A percentile compares a stretch with the other conserved stretches of the same genome.
phyloP scores from a whole-genome alignment of 208 protist species.

The Crithidia expoeki region DNA sequence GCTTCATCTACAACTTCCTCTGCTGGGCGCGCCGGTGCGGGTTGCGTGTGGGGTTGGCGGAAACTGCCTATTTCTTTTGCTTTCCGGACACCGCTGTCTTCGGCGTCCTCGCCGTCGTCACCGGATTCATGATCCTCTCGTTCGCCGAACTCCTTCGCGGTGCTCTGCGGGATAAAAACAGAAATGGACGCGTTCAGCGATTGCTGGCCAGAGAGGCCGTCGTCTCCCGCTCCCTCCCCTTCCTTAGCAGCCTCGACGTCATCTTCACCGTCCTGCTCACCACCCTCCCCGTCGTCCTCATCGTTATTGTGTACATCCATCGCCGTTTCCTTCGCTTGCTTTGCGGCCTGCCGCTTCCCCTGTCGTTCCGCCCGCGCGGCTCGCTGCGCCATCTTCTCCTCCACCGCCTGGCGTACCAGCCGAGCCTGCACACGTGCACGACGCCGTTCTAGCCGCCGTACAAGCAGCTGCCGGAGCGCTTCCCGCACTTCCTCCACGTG shows the following conservation, averaged over 20 bases:
- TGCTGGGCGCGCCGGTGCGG: background rate
- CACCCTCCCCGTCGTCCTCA: slow-evolving; percentile 18
- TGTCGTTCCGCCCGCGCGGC: slow-evolving; percentile 35
- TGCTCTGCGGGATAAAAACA: background rate
- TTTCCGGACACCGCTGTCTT: slow-evolving; percentile 4
- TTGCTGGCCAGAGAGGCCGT: slow-evolving; percentile 1
- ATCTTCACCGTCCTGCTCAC: slow-evolving; percentile 16
- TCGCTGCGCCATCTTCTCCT: slow-evolving; percentile 23
- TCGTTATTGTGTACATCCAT: background rate
- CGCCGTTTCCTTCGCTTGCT: slow-evolving; percentile 18
- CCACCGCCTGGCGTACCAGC: slow-evolving; percentile 32
- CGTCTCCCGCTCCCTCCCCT: background rate
- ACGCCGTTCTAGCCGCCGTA: slow-evolving; percentile 59
- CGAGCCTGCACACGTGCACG: slow-evolving; percentile 51
- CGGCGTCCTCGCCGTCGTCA: slow-evolving; percentile 19
- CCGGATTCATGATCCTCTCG: slow-evolving; percentile 8
- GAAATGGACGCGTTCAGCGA: slow-evolving; percentile 14
- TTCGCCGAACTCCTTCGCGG: slow-evolving; percentile 15
- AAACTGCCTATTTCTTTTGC: background rate
- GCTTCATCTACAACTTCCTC: slow-evolving; percentile 34
- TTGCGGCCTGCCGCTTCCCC: slow-evolving; percentile 7
- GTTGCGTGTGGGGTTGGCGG: background rate
- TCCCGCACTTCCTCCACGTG: slow-evolving; percentile 52
- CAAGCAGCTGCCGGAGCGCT: slow-evolving; percentile 55
- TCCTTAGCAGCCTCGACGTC: slow-evolving; percentile 14